Percentiles rank a stretch among this genome's conserved stretches.
These are phyloP conservation scores for Xanthoconium stramineum DNA, from an alignment of 768 basidiomycete genomes.

Conservation along the genomic window DNA sequence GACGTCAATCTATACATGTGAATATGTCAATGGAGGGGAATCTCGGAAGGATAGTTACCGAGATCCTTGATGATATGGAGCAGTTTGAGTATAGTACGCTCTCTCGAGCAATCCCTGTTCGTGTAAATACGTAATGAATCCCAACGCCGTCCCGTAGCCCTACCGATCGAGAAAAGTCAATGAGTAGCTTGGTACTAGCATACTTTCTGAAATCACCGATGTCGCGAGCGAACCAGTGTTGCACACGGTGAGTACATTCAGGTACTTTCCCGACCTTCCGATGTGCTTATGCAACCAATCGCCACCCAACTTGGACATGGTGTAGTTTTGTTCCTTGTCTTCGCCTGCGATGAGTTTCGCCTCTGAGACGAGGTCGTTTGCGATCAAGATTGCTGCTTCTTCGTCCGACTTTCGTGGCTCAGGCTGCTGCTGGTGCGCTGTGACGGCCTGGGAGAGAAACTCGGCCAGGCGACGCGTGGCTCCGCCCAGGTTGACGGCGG, in stretches of 20 bases:
- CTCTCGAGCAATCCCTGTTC: slow-evolving; percentile 72
- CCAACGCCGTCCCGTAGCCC: slow-evolving; percentile 96
- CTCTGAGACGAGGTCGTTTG: slow-evolving; percentile 63
- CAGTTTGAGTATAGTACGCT: slow-evolving; percentile 92
- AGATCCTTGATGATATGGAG: slow-evolving; percentile 93
- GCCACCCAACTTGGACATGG: slow-evolving; percentile 82
- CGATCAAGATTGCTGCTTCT: slow-evolving; percentile 45
- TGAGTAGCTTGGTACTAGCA: slow-evolving; percentile 1
- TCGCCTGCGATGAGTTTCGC: slow-evolving; percentile 76
- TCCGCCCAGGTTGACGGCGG: slow-evolving; percentile 91
- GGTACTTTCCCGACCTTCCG: slow-evolving; percentile 37
- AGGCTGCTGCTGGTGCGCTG: slow-evolving; percentile 14
- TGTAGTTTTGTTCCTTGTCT: slow-evolving; percentile 82
- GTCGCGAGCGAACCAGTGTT: slow-evolving; percentile 97
- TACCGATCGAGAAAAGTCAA: slow-evolving; percentile 29
- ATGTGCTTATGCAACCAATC: slow-evolving; percentile 68
- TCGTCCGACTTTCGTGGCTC: slow-evolving; percentile 15
- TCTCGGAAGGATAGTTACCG: slow-evolving; percentile 38
- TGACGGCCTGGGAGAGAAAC: slow-evolving; percentile 34
- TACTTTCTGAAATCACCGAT: slow-evolving; percentile 47
- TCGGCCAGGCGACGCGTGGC: slow-evolving; percentile 71
- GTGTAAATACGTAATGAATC: slow-evolving; percentile 87
- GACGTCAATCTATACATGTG: slow-evolving; percentile 67
- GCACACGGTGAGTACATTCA: slow-evolving; percentile 91
- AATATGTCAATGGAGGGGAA: neutral